phyloP scores from a whole-genome alignment of 257 asterid genomes.

The Haberlea rhodopensis region DNA sequence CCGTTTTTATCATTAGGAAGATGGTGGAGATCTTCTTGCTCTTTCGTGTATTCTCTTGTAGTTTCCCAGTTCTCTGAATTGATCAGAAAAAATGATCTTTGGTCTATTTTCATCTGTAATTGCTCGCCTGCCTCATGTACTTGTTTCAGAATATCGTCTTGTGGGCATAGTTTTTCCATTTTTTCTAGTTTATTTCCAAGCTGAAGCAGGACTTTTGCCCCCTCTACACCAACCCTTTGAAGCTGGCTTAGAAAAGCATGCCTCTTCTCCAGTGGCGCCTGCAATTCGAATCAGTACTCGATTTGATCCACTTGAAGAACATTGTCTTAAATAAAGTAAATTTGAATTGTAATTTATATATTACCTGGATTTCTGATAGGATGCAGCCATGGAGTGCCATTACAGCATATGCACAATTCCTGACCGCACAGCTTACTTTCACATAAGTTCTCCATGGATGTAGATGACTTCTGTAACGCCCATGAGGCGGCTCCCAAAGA shows the following conservation, averaged over 20 bases:
- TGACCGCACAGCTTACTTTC: conserved; percentile 55
- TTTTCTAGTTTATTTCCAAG: conserved; percentile 57
- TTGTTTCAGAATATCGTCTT: conserved; percentile 34
- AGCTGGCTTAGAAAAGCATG: conserved; percentile 59
- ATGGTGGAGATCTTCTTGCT: conserved; percentile 33
- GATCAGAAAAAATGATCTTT: conserved; percentile 62
- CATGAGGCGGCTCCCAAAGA: conserved; percentile 80
- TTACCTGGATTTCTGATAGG: conserved; percentile 81
- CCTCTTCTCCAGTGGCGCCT: conserved; percentile 77
- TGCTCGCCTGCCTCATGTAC: conserved; percentile 56
- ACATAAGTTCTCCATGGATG: conserved; percentile 65
- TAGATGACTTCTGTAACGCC: conserved; percentile 51
- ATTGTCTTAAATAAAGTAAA: too few species aligned
- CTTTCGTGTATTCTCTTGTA: conserved; percentile 27
- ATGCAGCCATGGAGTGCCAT: conserved; percentile 89
- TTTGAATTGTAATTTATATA: not conserved
- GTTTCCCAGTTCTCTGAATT: conserved; percentile 69
- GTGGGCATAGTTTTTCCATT: conserved; percentile 53
- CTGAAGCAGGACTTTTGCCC: conserved; percentile 52
- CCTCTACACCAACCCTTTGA: conserved; percentile 53
- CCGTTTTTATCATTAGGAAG: conserved; percentile 25
- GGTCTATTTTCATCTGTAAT: conserved; percentile 49
- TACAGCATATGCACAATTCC: conserved; percentile 74
- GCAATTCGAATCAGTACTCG: not conserved
- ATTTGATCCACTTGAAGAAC: not conserved